Percentiles rank a stretch among this genome's conserved stretches.
phyloP scores from a whole-genome alignment of 1,284 basidiomycete species.

The Trametes pubescens region DNA sequence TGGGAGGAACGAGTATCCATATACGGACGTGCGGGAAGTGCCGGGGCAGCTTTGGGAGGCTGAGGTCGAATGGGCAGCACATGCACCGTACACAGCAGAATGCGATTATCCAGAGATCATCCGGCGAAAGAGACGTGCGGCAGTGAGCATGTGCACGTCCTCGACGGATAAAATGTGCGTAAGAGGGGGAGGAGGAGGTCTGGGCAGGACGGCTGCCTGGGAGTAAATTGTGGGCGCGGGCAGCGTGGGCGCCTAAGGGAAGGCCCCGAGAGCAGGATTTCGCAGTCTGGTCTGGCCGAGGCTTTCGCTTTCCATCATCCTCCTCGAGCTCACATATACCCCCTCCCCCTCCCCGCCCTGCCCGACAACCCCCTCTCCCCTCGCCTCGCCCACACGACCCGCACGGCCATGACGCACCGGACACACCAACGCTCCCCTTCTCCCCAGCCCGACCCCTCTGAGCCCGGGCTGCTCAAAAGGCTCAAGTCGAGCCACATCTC shows the following conservation, averaged over 20 bases:
- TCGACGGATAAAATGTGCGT: not conserved
- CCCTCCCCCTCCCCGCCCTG: slow-evolving; percentile 11
- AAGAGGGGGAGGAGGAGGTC: slow-evolving; percentile 9
- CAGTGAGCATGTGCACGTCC: not conserved
- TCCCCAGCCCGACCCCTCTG: slow-evolving; percentile 34
- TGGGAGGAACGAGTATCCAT: slow-evolving; percentile 5
- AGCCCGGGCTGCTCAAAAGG: slow-evolving; percentile 41
- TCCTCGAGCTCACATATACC: slow-evolving; percentile 29
- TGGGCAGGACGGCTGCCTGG: slow-evolving; percentile 17
- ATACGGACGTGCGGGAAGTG: slow-evolving; percentile 21
- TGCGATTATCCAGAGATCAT: slow-evolving; percentile 1
- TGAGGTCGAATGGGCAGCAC: not conserved
- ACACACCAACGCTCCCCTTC: slow-evolving; percentile 44
- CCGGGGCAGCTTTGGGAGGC: slow-evolving; percentile 5
- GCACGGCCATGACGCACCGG: slow-evolving; percentile 33
- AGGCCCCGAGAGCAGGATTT: slow-evolving; percentile 23
- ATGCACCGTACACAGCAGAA: not conserved
- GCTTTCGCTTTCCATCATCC: slow-evolving; percentile 32
- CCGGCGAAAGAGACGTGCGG: not conserved
- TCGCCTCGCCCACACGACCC: slow-evolving; percentile 11
- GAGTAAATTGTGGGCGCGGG: slow-evolving; percentile 17
- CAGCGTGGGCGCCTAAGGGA: slow-evolving; percentile 21
- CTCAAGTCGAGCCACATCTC: slow-evolving; percentile 44
- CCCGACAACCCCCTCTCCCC: slow-evolving; percentile 2
- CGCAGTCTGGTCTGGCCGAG: slow-evolving; percentile 38